Evolutionary conservation across 768 basidiomycete genomes (phyloP).

Genomic region (Tricholomella constricta): DNA sequence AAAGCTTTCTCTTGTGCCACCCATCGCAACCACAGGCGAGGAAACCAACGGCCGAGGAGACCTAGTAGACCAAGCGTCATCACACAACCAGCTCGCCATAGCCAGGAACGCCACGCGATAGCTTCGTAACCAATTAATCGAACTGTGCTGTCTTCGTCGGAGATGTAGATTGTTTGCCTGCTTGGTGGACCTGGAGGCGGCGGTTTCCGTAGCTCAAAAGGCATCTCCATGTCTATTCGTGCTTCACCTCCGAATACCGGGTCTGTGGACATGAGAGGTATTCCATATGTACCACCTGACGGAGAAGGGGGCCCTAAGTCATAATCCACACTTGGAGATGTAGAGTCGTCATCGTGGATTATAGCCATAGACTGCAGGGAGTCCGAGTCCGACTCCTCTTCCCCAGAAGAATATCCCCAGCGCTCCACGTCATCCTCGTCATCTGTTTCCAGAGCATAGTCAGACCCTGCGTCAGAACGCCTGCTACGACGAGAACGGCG

Average conservation of each 20-base stretch:
- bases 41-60: conserved; percentile 92
- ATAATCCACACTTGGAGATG: conserved; percentile 66
- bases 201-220: conserved; percentile 61
- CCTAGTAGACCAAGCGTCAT: conserved; percentile 71
- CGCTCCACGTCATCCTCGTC: conserved; percentile 64
- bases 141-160: conserved; percentile 88
- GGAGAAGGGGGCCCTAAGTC: conserved; percentile 74
- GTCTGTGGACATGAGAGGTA: conserved; percentile 74
- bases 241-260: conserved; percentile 84
- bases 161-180: conserved; percentile 81
- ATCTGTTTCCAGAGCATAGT: conserved; percentile 55
- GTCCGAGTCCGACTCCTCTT: conserved; percentile 60
- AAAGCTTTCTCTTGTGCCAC: conserved; percentile 85
- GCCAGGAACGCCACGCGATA: conserved; percentile 55
- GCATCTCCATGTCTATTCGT: conserved; percentile 77
- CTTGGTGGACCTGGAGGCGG: conserved; percentile 83
- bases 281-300: conserved; percentile 40
- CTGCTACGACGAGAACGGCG: conserved; percentile 53
- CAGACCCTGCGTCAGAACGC: conserved; percentile 59
- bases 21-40: conserved; percentile 87
- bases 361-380: conserved; percentile 32
- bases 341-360: conserved; percentile 43
- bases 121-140: conserved; percentile 87
- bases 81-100: conserved; percentile 75
- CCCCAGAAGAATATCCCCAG: conserved; percentile 94